Base-by-base conservation (phyloP, 2,329 filamentous ascomycete genomes). In the Neoarthrinium moseri region DNA sequence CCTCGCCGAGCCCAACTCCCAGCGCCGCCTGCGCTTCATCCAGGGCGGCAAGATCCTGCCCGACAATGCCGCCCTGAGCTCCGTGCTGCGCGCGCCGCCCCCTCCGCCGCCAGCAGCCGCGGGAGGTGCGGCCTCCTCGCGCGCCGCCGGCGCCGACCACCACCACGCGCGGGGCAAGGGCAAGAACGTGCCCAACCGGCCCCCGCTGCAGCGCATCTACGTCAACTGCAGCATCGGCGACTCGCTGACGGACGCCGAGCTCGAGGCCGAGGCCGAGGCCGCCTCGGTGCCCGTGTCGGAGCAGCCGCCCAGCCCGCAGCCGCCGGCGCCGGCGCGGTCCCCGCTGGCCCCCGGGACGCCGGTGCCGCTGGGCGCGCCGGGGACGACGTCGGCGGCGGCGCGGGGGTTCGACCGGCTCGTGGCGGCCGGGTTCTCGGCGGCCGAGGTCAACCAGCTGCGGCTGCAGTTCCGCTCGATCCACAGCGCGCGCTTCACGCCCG, bases 171-270 rank as follows among this genome's bases (percentile, higher is more conserved):
- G 67, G 62, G 65, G 54, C 58, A 77, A 73, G 58, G 89, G 87
- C 37, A 95, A 94, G 49, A 78, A 78, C 1, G 64, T 84, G 5
- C 76, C 75, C 24, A 73, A 75, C 23, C 71, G 73, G 6, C 65
- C 66, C 7, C 63, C 69, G 24, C 53, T 67, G 1, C 72, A 74
- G 29, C 78, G 86, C 35, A 80, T 95, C 58, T 96, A 95, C 65
- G 86, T 97, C 50, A 95, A 95, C 72, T 97, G 92, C 75, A 92
- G 89, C 52, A 88, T 97, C 48, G 91, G 91, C 45, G 84, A 89
- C 64, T 73, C 80, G 21, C 77, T 97, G 11, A 80, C 86, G 0
- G 62, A 78, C 11, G 61, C 73, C 1, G 90, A 96, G 47, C 78
- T 97, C 18, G 77, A 75, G 2, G 76, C 74, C 12, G 91, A 96